phyloP scores from a whole-genome alignment of 2,329 filamentous ascomycete genomes.

The Zopfia rhizophila region DNA sequence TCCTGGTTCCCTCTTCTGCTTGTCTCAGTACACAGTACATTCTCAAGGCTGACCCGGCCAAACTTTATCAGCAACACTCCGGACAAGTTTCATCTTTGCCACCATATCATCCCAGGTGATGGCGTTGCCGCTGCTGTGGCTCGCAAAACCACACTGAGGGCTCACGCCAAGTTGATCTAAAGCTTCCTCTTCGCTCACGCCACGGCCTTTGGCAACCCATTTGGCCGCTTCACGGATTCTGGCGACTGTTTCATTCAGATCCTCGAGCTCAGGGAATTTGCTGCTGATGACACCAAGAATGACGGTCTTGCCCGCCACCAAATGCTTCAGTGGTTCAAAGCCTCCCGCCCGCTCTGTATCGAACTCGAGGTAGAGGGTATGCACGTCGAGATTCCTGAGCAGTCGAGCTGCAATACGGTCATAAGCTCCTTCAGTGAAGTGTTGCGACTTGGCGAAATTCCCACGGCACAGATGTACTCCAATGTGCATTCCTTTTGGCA shows the following conservation, averaged over 20 bases:
- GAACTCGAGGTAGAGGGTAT: slow-evolving; percentile 54
- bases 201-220: slow-evolving; percentile 51
- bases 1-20: background rate
- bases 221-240: slow-evolving; percentile 47
- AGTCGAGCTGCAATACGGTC: slow-evolving; percentile 50
- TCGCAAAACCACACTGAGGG: slow-evolving; percentile 52
- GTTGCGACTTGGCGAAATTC: slow-evolving; percentile 51
- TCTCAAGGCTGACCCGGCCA: slow-evolving; percentile 55
- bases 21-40: slow-evolving; percentile 37
- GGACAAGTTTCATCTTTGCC: slow-evolving; percentile 60
- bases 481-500: slow-evolving; percentile 49
- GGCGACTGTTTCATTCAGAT: slow-evolving; percentile 42
- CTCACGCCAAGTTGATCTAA: slow-evolving; percentile 48
- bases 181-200: slow-evolving; percentile 45
- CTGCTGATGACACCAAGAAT: slow-evolving; percentile 52
- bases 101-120: slow-evolving; percentile 42
- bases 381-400: slow-evolving; percentile 51
- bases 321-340: slow-evolving; percentile 51
- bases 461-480: slow-evolving; percentile 52
- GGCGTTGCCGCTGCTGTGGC: slow-evolving; percentile 49
- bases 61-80: slow-evolving; percentile 51
- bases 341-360: slow-evolving; percentile 51
- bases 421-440: slow-evolving; percentile 51
- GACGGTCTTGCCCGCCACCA: slow-evolving; percentile 52
- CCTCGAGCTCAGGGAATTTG: slow-evolving; percentile 50